Evolutionary conservation across 352 stramenopile species (phyloP).

Genomic region (Albugo laibachii): DNA sequence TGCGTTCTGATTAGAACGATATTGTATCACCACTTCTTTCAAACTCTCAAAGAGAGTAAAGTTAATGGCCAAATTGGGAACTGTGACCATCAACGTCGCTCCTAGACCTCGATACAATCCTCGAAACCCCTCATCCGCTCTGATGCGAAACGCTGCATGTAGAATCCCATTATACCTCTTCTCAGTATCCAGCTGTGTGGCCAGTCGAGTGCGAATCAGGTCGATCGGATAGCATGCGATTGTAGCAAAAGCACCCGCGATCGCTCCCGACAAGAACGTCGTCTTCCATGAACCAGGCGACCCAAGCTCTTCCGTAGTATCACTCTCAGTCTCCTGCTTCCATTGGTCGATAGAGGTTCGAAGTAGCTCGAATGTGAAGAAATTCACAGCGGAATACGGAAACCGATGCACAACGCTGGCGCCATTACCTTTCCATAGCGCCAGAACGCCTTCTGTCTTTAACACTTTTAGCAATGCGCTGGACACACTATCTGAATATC

Average conservation of each 20-base stretch:
- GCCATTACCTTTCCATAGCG: slow-evolving; percentile 93
- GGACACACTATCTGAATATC: slow-evolving; percentile 47
- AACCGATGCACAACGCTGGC: slow-evolving; percentile 91
- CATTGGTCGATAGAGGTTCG: slow-evolving; percentile 42
- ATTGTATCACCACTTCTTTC: slow-evolving; percentile 76
- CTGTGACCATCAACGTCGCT: slow-evolving; percentile 86
- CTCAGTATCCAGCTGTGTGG: slow-evolving; percentile 83
- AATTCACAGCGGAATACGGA: slow-evolving; percentile 94
- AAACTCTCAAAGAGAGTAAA: slow-evolving; percentile 90
- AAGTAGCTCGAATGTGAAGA: slow-evolving; percentile 90
- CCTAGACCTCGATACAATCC: slow-evolving; percentile 88
- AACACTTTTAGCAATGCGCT: slow-evolving; percentile 82
- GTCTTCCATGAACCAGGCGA: slow-evolving; percentile 23
- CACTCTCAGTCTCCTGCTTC: slow-evolving; percentile 8
- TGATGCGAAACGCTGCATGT: slow-evolving; percentile 87
- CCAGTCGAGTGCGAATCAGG: slow-evolving; percentile 87
- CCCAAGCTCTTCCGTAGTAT: slow-evolving; percentile 5
- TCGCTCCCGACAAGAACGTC: slow-evolving; percentile 49
- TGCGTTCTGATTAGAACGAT: slow-evolving; percentile 32
- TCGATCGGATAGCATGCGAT: slow-evolving; percentile 93
- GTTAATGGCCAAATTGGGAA: slow-evolving; percentile 92
- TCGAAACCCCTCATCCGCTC: slow-evolving; percentile 59
- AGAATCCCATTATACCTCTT: slow-evolving; percentile 81
- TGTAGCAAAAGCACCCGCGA: slow-evolving; percentile 51
- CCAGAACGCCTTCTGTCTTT: slow-evolving; percentile 80